A percentile compares a stretch with the other conserved stretches of the same genome.
Conservation (phyloP, 192 early-diverging fungal species). For the Rhizoclosmatium globosum region DNA sequence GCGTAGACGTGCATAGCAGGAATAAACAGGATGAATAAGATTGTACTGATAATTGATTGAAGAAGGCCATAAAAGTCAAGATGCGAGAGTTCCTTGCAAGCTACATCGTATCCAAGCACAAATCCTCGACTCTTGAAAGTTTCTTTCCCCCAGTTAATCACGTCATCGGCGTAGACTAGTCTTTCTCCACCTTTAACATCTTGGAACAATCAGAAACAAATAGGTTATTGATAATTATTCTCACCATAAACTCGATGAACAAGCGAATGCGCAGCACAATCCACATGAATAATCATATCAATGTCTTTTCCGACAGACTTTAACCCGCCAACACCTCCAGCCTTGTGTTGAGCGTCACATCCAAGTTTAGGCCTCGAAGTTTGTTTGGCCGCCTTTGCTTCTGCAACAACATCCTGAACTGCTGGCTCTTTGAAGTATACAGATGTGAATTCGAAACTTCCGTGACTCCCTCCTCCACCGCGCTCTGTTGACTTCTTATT, state of each 20-base stretch:
- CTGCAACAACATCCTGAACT: not conserved
- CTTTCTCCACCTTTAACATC: not conserved
- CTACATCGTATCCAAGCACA: slow-evolving; percentile 5
- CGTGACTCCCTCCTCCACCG: not conserved
- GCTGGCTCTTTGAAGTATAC: not conserved
- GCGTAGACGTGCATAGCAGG: too few species aligned
- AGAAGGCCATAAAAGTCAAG: not conserved
- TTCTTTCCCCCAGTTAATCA: not conserved
- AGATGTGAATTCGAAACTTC: not conserved
- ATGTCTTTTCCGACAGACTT: too few species aligned
- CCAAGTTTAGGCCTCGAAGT: too few species aligned
- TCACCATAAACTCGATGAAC: not conserved
- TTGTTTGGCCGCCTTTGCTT: not conserved
- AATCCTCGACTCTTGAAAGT: not conserved
- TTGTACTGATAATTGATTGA: not conserved
- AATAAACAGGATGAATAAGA: not conserved
- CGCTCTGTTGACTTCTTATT: not conserved
- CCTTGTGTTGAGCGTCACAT: too few species aligned
- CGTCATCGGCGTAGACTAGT: too few species aligned
- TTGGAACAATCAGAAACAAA: not conserved
- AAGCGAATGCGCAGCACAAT: not conserved
- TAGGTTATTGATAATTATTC: not conserved
- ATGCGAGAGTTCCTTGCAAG: too few species aligned
- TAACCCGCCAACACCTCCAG: too few species aligned
- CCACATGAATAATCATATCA: slow-evolving; percentile 8